Evolutionary conservation across 805 yeast genomes (phyloP).

Genomic region (Lipomyces orientalis): DNA sequence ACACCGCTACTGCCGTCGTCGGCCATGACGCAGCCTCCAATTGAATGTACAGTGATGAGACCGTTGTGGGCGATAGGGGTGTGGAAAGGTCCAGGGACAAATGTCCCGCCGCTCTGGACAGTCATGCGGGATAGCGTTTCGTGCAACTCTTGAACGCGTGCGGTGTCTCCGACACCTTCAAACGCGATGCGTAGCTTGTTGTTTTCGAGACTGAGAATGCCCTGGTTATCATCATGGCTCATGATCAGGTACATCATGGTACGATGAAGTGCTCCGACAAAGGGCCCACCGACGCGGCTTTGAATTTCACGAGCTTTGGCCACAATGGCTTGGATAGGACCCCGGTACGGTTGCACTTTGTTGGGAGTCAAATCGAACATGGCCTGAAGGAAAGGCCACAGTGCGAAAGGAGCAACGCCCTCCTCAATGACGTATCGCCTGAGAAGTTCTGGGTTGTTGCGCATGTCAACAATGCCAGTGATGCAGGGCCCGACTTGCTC

Average conservation of each 20-base stretch:
- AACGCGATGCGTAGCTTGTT: not conserved
- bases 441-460: not conserved
- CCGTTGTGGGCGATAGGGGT: not conserved
- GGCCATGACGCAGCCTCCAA: slow-evolving; percentile 1
- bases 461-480: not conserved
- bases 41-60: not conserved
- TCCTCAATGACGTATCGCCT: not conserved
- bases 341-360: not conserved
- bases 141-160: not conserved
- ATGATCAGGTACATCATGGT: not conserved
- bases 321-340: not conserved
- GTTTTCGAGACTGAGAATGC: not conserved
- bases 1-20: not conserved
- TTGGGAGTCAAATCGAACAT: not conserved
- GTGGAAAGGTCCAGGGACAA: not conserved
- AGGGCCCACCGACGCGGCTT: not conserved
- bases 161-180: not conserved
- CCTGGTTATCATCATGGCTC: slow-evolving; percentile 2
- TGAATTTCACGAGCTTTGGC: not conserved
- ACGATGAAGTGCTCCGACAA: not conserved
- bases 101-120: not conserved
- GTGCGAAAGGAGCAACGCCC: not conserved
- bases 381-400: not conserved
- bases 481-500: not conserved
- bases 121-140: not conserved